Base-by-base conservation (phyloP, 2,329 filamentous ascomycete genomes). In the Colletotrichum melonis region DNA sequence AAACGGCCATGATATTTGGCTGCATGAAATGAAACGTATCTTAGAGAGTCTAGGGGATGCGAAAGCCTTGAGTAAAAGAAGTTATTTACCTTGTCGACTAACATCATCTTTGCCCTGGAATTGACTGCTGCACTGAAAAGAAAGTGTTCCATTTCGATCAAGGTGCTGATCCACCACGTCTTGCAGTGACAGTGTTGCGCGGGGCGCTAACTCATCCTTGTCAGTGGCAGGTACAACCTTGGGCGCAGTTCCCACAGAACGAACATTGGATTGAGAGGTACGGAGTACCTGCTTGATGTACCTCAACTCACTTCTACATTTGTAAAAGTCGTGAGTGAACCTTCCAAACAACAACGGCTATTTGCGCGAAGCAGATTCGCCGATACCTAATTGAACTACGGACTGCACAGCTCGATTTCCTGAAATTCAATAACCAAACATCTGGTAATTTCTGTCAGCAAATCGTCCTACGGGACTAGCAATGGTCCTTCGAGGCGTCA, bases 11-110 rank as follows among this genome's bases (percentile, higher is more conserved):
- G 16, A 57, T 28, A 46, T 14, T 57, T 70, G 67, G 67, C 67
- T 66, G 46, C 71, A 73, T 73, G 67, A 73, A 56, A 73, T 73
- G 60, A 71, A 68, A 73, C 67, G 67, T 71, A 73, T 63, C 63
- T 71, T 70, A 65, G 67, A 70, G n/a, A 59, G 54, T 30, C 65
- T 32, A 24, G 46, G 55, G 67, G 67, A 46, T 60, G 26, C 32
- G 54, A 35, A 60, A 26, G 52, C 28, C 56, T 35, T 67, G 35
- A 55, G 30, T 26, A 70, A 60, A 73, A 66, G 56, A 66, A 73
- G 67, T 54, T 46, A 30, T 70, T 63, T 30, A 59, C 11, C 32
- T 35, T 35, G 32, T 55, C 30, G 30, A 63, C 19, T n/a, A n/a
- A 49, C 42, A 49, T 49, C 42, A 9, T 49, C 8, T 49, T n/a